Conservation (phyloP, 306 rosid genomes). For the Abrus pulchellus region DNA sequence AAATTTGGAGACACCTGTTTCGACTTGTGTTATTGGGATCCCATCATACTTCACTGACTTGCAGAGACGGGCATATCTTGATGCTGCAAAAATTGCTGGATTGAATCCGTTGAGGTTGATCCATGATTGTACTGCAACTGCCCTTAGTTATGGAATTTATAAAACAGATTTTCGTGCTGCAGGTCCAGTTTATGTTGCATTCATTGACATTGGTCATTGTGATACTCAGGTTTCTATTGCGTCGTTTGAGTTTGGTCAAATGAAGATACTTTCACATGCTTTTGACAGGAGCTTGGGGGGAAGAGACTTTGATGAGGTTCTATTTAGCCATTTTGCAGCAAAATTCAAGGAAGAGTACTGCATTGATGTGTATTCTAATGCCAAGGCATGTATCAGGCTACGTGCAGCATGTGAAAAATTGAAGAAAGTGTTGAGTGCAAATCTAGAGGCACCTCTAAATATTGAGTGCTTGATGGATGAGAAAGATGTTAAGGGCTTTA, state of each 20-base stretch:
- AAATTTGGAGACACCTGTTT: constrained; percentile 68
- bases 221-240: constrained; percentile 91
- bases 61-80: constrained; percentile 87
- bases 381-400: constrained; percentile 84
- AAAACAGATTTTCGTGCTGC: constrained; percentile 63
- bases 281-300: constrained; percentile 87
- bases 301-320: constrained; percentile 92
- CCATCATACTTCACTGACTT: constrained; percentile 87
- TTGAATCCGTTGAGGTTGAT: constrained; percentile 87
- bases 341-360: constrained; percentile 74
- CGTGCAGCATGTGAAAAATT: constrained; percentile 90
- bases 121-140: constrained; percentile 98
- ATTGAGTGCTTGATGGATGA: constrained; percentile 99
- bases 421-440: constrained; percentile 97
- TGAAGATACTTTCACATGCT: constrained; percentile 85
- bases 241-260: constrained; percentile 75
- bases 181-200: constrained; percentile 69
- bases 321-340: constrained; percentile 83
- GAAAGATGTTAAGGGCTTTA: constrained; percentile 93
- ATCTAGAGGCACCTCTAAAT: constrained; percentile 90
- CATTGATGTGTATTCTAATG: constrained; percentile 78
- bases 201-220: constrained; percentile 95
- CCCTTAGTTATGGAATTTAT: constrained; percentile 96
- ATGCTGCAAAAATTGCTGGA: constrained; percentile 88
- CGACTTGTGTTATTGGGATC: constrained; percentile 89